phyloP scores from a whole-genome alignment of 148 eudicot genomes.

The Vaccinium myrtillus region DNA sequence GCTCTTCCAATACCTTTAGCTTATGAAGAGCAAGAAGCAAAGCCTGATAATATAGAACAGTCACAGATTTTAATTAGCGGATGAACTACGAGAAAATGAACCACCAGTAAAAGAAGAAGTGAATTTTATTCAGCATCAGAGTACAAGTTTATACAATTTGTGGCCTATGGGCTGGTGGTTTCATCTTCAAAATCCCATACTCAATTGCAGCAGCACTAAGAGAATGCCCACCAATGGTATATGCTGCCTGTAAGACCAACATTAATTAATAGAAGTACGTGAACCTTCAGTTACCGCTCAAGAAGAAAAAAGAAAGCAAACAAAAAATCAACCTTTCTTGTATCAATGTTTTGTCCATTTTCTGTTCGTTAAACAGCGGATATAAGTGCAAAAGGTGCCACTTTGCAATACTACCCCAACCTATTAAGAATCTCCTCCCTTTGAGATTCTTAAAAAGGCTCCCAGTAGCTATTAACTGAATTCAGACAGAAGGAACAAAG shows the following conservation, averaged over 20 bases:
- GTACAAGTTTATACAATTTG: constrained; percentile 17
- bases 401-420: neutral
- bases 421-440: neutral
- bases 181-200: constrained; percentile 24
- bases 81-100: neutral
- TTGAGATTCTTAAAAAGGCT: neutral
- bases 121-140: neutral
- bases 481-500: neutral
- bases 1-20: constrained; percentile 20
- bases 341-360: neutral
- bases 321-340: neutral
- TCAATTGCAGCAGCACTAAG: constrained; percentile 24
- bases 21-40: constrained; percentile 24
- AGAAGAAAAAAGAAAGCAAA: neutral
- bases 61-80: neutral
- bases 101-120: neutral
- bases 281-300: neutral
- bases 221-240: constrained; percentile 22
- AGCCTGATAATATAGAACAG: constrained; percentile 7
- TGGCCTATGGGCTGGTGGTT: constrained; percentile 26
- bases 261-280: neutral
- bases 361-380: neutral
- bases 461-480: neutral
- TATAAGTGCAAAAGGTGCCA: constrained; percentile 1
- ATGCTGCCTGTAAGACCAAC: constrained; percentile 17